Conservation (phyloP, 352 stramenopile species). For the Peronospora tabacina region DNA sequence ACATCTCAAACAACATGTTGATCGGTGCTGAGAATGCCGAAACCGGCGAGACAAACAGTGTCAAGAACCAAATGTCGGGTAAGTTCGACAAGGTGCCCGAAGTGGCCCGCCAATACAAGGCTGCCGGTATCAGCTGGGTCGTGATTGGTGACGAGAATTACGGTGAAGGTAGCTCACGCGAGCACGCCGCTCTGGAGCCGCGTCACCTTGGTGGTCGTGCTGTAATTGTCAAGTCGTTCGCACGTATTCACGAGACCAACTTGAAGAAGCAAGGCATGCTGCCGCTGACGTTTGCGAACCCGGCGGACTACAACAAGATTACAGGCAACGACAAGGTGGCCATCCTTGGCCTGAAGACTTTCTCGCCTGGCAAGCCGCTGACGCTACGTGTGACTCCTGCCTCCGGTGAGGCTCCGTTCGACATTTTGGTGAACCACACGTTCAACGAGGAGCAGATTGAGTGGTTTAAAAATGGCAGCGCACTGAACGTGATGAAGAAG, state of each 20-base stretch:
- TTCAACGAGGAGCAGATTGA: slow-evolving; percentile 93
- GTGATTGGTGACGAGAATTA: slow-evolving; percentile 93
- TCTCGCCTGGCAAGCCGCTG: slow-evolving; percentile 83
- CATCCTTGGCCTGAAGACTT: slow-evolving; percentile 81
- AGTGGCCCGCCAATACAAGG: slow-evolving; percentile 89
- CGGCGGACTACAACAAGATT: slow-evolving; percentile 90
- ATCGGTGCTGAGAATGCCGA: slow-evolving; percentile 91
- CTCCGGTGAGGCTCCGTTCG: slow-evolving; percentile 56
- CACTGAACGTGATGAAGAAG: slow-evolving; percentile 93
- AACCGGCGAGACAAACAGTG: slow-evolving; percentile 88
- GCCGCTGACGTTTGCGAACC: slow-evolving; percentile 88
- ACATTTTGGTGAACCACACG: slow-evolving; percentile 90
- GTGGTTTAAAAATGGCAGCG: slow-evolving; percentile 92
- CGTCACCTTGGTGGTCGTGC: slow-evolving; percentile 86
- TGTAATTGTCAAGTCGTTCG: slow-evolving; percentile 91
- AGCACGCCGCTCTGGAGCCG: slow-evolving; percentile 89
- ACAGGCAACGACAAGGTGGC: slow-evolving; percentile 88
- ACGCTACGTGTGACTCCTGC: slow-evolving; percentile 72
- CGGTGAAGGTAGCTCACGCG: slow-evolving; percentile 87
- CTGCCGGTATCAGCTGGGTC: slow-evolving; percentile 83
- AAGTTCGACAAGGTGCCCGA: slow-evolving; percentile 85
- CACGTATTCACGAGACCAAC: slow-evolving; percentile 93
- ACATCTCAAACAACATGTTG: slow-evolving; percentile 93
- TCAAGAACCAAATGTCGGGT: slow-evolving; percentile 87
- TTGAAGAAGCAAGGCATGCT: slow-evolving; percentile 95